These are phyloP conservation scores for Cyberlindnera veronae DNA, from an alignment of 805 yeast genomes.

Conservation along the genomic window DNA sequence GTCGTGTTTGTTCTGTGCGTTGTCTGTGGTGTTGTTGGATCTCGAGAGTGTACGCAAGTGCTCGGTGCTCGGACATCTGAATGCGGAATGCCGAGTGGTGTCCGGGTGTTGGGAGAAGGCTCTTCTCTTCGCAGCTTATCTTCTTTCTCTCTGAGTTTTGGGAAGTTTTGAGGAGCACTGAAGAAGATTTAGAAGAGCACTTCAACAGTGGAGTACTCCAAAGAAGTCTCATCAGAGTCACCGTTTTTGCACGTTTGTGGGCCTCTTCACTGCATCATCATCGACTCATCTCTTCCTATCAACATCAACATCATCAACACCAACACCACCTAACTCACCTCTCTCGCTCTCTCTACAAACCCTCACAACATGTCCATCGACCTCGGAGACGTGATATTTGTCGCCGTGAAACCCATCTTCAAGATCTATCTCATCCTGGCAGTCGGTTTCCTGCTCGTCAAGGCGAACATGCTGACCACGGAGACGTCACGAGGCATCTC, in stretches of 20 bases:
- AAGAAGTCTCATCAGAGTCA: not conserved
- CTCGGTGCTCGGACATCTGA: not conserved
- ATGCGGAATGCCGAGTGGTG: not conserved
- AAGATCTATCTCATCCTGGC: conserved; percentile 25
- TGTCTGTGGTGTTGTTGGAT: not conserved
- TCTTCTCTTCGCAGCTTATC: too few relatives aligned
- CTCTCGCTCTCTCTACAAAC: not conserved
- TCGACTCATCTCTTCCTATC: not conserved
- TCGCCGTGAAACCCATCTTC: conserved; percentile 26
- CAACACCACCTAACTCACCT: too few relatives aligned
- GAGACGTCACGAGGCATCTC: conserved; percentile 51
- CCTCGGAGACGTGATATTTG: conserved; percentile 22
- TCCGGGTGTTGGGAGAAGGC: not conserved
- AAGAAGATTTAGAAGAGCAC: too few relatives aligned
- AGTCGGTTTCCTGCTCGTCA: conserved; percentile 20
- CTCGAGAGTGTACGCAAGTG: not conserved
- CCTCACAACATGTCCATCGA: not conserved
- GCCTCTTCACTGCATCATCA: too few relatives aligned
- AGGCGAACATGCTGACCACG: conserved; percentile 38
- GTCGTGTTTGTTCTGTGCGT: conserved; percentile 3
- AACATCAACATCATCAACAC: too few relatives aligned
- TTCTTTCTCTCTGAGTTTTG: too few relatives aligned
- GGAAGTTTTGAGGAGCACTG: too few relatives aligned
- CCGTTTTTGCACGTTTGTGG: too few relatives aligned
- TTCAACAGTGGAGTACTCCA: not conserved